Evolutionary conservation across 495 filamentous ascomycete genomes (phyloP), one percentile per base, ranked within the genome.

Genomic region (Neurospora cerealis): DNA sequence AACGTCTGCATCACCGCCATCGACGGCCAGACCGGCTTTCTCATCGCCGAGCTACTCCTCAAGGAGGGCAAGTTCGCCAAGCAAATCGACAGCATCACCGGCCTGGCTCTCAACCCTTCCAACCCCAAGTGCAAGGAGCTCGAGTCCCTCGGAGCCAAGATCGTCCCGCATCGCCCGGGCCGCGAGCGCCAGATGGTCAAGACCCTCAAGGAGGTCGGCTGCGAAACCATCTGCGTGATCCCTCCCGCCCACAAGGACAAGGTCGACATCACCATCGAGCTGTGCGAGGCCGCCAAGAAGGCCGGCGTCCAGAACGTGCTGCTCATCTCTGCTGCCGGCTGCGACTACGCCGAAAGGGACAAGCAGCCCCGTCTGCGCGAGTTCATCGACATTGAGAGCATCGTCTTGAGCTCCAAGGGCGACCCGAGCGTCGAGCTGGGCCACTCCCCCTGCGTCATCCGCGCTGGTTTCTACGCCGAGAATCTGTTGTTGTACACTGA

Each of bases 401-500:
- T 80, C 74, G 81, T 88, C 41, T 70, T 89, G 78, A 77, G 70
- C 5, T 69, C 78, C 15, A 89, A 89, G 77, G 86, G 87, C 2
- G 84, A 88, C 75, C 34, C 82, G 3, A 73, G 40, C 0, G 84
- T 80, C 0, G 40, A 77, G 5, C 77, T 83, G 42, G 87, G 87
- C 0, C 80, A 84, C 74, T 86, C 83, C 34, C 84, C 85, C 36
- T 84, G 83, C 72, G 81, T 89, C 15, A 86, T 89, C 73, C 83
- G 87, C 7, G 85, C 86, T 69, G 86, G 87, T 5, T 88, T 89
- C 70, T 88, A 89, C 54, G 86, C 86, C 5, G 87, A 89, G 79
- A 89, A 89, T 66, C 80, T 88, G n/a, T 81, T 89, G 1, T 73
- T 83, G 0, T 88, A 89, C 73, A 79, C 84, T 11, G 78, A 79